Conservation (phyloP, 345 rosid genomes). For the Citrus reticulata region DNA sequence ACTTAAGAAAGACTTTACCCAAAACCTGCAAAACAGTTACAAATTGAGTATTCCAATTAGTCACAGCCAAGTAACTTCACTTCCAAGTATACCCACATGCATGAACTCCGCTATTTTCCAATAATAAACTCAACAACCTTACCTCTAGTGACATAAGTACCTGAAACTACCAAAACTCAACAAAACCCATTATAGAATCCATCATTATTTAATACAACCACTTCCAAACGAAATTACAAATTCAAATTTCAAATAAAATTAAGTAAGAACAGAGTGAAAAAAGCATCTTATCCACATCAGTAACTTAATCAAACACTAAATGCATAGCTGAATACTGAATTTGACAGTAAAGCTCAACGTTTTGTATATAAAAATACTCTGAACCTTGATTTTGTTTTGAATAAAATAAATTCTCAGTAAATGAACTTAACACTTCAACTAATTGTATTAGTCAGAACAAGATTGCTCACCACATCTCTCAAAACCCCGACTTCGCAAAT, state of each 20-base stretch:
- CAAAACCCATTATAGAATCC: neutral
- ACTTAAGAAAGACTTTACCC: conserved; percentile 34
- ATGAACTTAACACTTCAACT: neutral
- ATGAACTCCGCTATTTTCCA: neutral
- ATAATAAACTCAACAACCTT: conserved; percentile 16
- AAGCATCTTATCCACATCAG: neutral
- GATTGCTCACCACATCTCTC: neutral
- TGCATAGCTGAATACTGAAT: neutral
- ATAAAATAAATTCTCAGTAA: neutral
- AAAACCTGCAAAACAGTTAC: conserved; percentile 54
- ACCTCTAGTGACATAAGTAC: conserved; percentile 2
- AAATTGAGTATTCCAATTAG: neutral
- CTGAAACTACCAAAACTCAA: conserved; percentile 7
- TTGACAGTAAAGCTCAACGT: neutral
- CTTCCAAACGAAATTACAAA: neutral
- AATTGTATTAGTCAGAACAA: neutral
- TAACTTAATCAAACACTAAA: neutral
- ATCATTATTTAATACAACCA: neutral
- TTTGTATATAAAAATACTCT: neutral
- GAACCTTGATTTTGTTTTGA: neutral
- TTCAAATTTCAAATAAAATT: neutral
- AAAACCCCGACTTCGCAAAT: conserved; percentile 12
- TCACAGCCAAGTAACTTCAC: neutral
- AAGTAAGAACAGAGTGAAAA: neutral
- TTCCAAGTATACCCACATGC: neutral